Evolutionary conservation across 768 basidiomycete species (phyloP).

Genomic region (Pleurotus sapidus): DNA sequence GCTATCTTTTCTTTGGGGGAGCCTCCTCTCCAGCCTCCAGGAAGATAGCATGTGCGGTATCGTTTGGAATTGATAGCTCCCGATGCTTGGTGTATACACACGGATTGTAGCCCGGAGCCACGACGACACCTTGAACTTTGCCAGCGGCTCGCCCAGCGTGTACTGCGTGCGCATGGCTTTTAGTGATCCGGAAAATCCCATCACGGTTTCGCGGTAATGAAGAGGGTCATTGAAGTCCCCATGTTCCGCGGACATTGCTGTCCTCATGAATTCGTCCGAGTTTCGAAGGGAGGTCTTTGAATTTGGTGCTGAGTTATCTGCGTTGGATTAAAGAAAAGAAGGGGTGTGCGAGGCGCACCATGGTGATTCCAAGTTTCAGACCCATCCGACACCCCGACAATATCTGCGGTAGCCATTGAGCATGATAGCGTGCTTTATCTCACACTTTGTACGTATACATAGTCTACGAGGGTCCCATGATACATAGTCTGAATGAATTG

Average conservation of each 20-base stretch:
- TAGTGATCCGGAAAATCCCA: not conserved
- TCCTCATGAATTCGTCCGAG: slow-evolving; percentile 1
- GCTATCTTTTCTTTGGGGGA: too few species aligned
- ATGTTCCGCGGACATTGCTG: not conserved
- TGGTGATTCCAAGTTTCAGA: too few species aligned
- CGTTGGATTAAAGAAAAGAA: too few species aligned
- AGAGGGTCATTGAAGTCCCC: not conserved
- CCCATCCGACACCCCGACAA: not conserved
- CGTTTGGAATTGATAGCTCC: not conserved
- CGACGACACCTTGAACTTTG: not conserved
- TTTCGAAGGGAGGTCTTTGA: slow-evolving; percentile 2
- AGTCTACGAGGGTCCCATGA: too few species aligned
- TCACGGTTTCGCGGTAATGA: not conserved
- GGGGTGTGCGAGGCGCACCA: not conserved
- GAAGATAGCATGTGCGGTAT: not conserved
- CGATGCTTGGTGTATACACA: not conserved
- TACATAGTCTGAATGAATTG: too few species aligned
- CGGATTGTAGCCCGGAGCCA: not conserved
- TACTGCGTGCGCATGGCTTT: not conserved
- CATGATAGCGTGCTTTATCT: too few species aligned
- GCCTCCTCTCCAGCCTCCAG: not conserved
- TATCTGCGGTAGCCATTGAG: not conserved
- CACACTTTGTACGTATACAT: too few species aligned
- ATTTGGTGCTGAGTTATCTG: not conserved
- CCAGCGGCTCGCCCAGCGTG: not conserved